These are phyloP conservation scores for Kazachstania bromeliacearum DNA, from an alignment of 805 yeast species.

Conservation along the genomic window DNA sequence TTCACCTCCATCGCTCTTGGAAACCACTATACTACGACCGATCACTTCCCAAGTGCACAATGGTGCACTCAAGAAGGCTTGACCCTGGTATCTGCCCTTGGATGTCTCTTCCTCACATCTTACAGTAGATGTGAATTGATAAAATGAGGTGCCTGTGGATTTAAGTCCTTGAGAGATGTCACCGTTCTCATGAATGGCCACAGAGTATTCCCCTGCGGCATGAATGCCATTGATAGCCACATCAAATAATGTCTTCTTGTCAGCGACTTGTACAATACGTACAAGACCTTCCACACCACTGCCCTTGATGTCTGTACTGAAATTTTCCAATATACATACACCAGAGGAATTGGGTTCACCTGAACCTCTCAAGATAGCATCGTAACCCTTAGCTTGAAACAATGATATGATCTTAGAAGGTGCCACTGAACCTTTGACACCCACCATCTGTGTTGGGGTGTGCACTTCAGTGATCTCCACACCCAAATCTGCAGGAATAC, in stretches of 20 bases:
- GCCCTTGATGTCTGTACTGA: conserved; percentile 31
- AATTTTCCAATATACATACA: conserved; percentile 77
- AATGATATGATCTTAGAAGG: conserved; percentile 67
- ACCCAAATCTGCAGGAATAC: background rate
- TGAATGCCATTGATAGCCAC: conserved; percentile 64
- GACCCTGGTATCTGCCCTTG: conserved; percentile 30
- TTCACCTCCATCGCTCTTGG: conserved; percentile 12
- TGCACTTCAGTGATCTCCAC: background rate
- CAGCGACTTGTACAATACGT: conserved; percentile 62
- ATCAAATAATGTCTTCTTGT: conserved; percentile 52
- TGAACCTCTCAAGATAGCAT: conserved; percentile 87
- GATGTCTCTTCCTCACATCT: background rate
- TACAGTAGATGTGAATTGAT: conserved; percentile 25
- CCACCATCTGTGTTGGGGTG: conserved; percentile 7
- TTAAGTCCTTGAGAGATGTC: conserved; percentile 65
- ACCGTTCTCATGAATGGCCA: conserved; percentile 61
- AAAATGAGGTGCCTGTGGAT: conserved; percentile 49
- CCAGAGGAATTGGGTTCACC: conserved; percentile 85
- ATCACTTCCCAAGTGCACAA: conserved; percentile 50
- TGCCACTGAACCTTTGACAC: conserved; percentile 58
- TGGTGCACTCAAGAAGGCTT: conserved; percentile 36
- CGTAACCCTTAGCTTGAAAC: conserved; percentile 68
- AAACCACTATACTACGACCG: conserved; percentile 48
- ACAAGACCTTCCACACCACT: conserved; percentile 69
- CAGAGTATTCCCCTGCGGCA: conserved; percentile 54